Evolutionary conservation across 495 filamentous ascomycete species (phyloP).

Genomic region (Gamarada debralockiae): DNA sequence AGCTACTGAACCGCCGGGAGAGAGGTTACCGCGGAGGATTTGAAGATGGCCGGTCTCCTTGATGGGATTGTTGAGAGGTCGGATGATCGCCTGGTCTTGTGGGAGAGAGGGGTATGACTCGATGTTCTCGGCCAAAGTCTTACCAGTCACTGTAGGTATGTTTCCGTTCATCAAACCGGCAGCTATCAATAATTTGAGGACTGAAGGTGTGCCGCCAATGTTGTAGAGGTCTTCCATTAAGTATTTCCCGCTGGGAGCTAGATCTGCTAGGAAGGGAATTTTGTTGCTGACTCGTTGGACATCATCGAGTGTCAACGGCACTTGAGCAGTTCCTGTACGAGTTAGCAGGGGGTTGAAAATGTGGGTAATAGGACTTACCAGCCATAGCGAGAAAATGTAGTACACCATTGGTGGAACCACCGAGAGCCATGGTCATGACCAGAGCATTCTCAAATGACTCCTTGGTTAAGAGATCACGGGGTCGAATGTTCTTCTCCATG

Average conservation of each 20-base stretch:
- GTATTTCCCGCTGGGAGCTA: conserved; percentile 83
- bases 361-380: conserved; percentile 27
- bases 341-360: neutral
- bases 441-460: conserved; percentile 90
- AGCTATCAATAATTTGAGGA: conserved; percentile 88
- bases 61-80: conserved; percentile 77
- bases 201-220: conserved; percentile 84
- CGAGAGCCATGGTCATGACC: conserved; percentile 87
- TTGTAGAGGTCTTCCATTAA: conserved; percentile 96
- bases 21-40: conserved; percentile 85
- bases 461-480: conserved; percentile 79
- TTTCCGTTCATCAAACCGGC: conserved; percentile 76
- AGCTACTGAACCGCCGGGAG: conserved; percentile 88
- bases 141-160: conserved; percentile 89
- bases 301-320: conserved; percentile 81
- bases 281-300: conserved; percentile 83
- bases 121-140: conserved; percentile 85
- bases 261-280: conserved; percentile 90
- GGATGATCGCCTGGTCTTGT: conserved; percentile 81
- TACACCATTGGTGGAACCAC: conserved; percentile 88
- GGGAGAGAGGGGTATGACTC: conserved; percentile 74
- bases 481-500: conserved; percentile 84
- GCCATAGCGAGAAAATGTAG: conserved; percentile 96
- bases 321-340: conserved; percentile 58
- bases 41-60: conserved; percentile 86